Conservation (phyloP, 1,284 basidiomycete genomes). For the Fomitopsis betulina region DNA sequence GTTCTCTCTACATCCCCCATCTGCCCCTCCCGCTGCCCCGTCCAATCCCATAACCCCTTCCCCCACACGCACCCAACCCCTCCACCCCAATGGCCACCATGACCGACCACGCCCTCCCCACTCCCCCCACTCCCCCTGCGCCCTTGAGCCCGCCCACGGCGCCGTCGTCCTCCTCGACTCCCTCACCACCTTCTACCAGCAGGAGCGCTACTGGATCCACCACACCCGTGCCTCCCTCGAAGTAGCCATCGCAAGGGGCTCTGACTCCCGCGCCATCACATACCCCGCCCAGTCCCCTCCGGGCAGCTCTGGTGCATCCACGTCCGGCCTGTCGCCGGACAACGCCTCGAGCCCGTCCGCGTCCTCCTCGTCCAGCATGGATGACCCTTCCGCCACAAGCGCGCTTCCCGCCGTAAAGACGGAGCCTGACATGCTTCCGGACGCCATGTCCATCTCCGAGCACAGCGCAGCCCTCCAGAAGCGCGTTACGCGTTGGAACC, state of each 20-base stretch:
- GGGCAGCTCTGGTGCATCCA: conserved; percentile 14
- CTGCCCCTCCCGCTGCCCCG: conserved; percentile 2
- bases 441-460: conserved; percentile 17
- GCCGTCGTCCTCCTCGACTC: conserved; percentile 56
- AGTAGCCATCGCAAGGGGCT: conserved; percentile 28
- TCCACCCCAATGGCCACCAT: conserved; percentile 21
- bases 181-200: conserved; percentile 60
- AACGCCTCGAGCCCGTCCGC: conserved; percentile 15
- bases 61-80: not conserved
- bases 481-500: conserved; percentile 35
- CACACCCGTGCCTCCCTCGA: conserved; percentile 33
- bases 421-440: conserved; percentile 21
- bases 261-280: conserved; percentile 26
- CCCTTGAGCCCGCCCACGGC: conserved; percentile 31
- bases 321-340: conserved; percentile 13
- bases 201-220: conserved; percentile 65
- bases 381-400: conserved; percentile 7
- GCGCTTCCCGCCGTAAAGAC: conserved; percentile 19
- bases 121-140: conserved; percentile 41
- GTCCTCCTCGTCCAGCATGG: conserved; percentile 1
- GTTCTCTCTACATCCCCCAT: conserved; percentile 10
- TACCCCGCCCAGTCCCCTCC: conserved; percentile 22
- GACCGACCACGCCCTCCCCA: conserved; percentile 33
- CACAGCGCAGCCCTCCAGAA: conserved; percentile 2
- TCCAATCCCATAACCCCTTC: conserved; percentile 7